phyloP scores from a whole-genome alignment of 139 green algal genomes.

The Micractinium conductrix region DNA sequence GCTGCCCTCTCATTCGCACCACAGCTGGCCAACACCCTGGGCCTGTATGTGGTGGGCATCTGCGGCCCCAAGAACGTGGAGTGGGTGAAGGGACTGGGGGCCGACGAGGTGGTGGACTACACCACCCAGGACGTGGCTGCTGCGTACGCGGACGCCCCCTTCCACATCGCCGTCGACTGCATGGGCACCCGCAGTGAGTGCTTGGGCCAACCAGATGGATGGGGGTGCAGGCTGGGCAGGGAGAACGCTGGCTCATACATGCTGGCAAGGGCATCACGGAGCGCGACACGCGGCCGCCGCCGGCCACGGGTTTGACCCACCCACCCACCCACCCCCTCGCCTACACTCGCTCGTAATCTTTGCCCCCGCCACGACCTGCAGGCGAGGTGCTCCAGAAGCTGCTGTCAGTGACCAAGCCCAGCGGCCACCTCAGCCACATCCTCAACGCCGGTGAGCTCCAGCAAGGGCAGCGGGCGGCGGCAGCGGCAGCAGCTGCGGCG shows the following conservation, averaged over 20 bases:
- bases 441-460: slow-evolving; percentile 11
- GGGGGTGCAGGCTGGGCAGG: no score
- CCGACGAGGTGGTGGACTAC: slow-evolving; percentile 34
- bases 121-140: slow-evolving; percentile 28
- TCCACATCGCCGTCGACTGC: slow-evolving; percentile 34
- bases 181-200: slow-evolving; percentile 40
- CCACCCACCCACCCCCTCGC: neutral
- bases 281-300: no score
- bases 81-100: slow-evolving; percentile 29
- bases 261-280: neutral
- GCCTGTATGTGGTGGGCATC: slow-evolving; percentile 22
- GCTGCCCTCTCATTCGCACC: neutral
- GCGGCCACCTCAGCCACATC: slow-evolving; percentile 30
- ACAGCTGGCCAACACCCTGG: slow-evolving; percentile 34
- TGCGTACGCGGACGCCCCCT: slow-evolving; percentile 15
- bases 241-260: neutral
- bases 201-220: no score
- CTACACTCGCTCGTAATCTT: neutral
- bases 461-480: no score
- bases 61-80: slow-evolving; percentile 23
- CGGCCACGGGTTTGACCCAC: neutral
- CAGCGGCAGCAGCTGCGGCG: no score
- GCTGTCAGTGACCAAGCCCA: slow-evolving; percentile 26
- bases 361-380: neutral
- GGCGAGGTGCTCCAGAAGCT: slow-evolving; percentile 13